Evolutionary conservation across 2,329 filamentous ascomycete species (phyloP).

Genomic region (Septoria petroselini): DNA sequence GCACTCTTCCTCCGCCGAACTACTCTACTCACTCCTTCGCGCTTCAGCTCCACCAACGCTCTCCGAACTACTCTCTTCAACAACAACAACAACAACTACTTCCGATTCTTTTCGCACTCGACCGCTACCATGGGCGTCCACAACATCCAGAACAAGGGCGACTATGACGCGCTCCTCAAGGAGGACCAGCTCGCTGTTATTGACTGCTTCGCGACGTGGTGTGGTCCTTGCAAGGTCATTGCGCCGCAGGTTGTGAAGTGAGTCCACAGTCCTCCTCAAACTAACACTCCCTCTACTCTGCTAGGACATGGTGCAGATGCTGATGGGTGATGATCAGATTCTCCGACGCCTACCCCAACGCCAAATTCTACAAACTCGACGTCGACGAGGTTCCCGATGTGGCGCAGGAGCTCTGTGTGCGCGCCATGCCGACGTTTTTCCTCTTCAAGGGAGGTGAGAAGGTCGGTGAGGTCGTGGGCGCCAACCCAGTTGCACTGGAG

Average conservation of each 20-base stretch:
- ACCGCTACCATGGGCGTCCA: constrained; percentile 48
- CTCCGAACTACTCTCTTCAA: constrained; percentile 24
- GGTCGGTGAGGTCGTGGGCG: constrained; percentile 71
- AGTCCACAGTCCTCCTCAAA: background rate
- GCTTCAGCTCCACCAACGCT: constrained; percentile 26
- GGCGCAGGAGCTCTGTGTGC: constrained; percentile 71
- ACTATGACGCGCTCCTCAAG: constrained; percentile 57
- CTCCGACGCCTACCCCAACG: constrained; percentile 57
- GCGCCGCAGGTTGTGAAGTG: constrained; percentile 66
- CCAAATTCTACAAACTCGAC: constrained; percentile 85
- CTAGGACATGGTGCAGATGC: constrained; percentile 7
- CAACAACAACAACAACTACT: no score
- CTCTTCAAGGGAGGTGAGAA: constrained; percentile 78
- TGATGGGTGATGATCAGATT: constrained; percentile 46
- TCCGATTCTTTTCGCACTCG: constrained; percentile 42
- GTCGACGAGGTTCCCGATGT: constrained; percentile 78
- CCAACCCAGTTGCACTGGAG: constrained; percentile 69
- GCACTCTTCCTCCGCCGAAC: constrained; percentile 40
- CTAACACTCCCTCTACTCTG: constrained; percentile 10
- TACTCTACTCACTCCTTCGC: constrained; percentile 45
- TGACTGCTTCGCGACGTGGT: constrained; percentile 88
- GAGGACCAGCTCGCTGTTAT: constrained; percentile 66
- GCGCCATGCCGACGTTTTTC: constrained; percentile 90
- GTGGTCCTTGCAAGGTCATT: constrained; percentile 91
- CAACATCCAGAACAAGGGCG: constrained; percentile 55